Evolutionary conservation across 164 flowering plant species (phyloP).

Genomic region (Aristolochia contorta): DNA sequence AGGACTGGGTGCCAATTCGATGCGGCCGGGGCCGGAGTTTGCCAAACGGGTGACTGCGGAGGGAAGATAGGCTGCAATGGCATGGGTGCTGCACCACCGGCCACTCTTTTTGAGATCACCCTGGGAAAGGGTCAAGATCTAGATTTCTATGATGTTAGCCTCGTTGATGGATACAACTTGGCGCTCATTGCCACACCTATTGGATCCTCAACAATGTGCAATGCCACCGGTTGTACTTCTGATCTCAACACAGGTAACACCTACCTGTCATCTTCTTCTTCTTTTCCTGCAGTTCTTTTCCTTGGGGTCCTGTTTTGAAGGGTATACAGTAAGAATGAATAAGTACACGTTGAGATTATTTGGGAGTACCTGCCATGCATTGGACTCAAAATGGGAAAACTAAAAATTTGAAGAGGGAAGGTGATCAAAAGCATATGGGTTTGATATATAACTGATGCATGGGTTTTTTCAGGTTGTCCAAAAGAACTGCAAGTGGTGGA

Average conservation of each 20-base stretch:
- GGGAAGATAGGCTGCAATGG: conserved; percentile 63
- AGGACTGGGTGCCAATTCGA: conserved; percentile 72
- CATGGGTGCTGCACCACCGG: conserved; percentile 61
- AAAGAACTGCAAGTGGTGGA: conserved; percentile 48
- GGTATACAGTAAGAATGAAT: no score
- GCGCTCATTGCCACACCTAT: conserved; percentile 46
- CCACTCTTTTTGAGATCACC: conserved; percentile 70
- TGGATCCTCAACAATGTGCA: conserved; percentile 42
- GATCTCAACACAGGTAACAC: no score
- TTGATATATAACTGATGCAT: no score
- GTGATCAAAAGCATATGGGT: no score
- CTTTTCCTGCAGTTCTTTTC: no score
- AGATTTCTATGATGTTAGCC: conserved; percentile 74
- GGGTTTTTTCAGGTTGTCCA: conserved; percentile 31
- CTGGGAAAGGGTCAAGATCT: conserved; percentile 30
- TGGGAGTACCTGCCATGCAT: no score
- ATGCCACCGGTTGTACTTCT: conserved; percentile 45
- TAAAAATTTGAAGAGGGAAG: no score
- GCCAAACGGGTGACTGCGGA: conserved; percentile 74
- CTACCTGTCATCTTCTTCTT: no score
- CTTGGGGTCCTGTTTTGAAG: no score
- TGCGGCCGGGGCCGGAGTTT: conserved; percentile 36
- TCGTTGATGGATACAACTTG: conserved; percentile 79
- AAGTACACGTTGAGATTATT: no score
- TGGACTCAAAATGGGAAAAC: no score